These are phyloP conservation scores for Vigna mungo DNA, from an alignment of 306 rosid genomes.

Conservation along the genomic window DNA sequence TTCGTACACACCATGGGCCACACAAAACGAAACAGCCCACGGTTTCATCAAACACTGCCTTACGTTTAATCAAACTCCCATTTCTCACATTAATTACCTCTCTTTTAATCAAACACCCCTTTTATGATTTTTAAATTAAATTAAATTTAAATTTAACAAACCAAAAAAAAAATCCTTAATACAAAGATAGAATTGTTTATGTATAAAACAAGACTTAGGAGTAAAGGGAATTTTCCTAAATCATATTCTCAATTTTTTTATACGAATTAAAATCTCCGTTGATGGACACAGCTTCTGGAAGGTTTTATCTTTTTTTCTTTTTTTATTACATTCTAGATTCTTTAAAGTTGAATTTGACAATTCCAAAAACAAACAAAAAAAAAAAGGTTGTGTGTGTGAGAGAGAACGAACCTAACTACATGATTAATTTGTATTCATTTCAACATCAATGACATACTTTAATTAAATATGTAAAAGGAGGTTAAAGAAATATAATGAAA, in stretches of 20 bases:
- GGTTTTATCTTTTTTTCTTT: neutral
- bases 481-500: neutral
- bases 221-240: neutral
- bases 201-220: neutral
- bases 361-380: neutral
- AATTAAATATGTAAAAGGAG: neutral
- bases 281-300: slow-evolving; percentile 19
- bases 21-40: slow-evolving; percentile 25
- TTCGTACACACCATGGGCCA: neutral
- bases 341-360: neutral
- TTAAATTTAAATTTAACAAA: neutral
- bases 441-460: neutral
- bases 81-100: neutral
- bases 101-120: neutral
- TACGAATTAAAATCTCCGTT: slow-evolving; percentile 12
- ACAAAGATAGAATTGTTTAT: neutral
- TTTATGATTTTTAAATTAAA: neutral
- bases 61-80: neutral
- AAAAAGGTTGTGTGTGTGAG: neutral
- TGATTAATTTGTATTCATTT: neutral
- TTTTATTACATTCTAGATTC: slow-evolving; percentile 34
- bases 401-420: neutral
- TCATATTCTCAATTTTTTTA: slow-evolving; percentile 14
- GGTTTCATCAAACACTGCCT: slow-evolving; percentile 3
- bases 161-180: neutral